Evolutionary conservation across 169 alveolate genomes (phyloP).

Genomic region (Plasmodium coatneyi): DNA sequence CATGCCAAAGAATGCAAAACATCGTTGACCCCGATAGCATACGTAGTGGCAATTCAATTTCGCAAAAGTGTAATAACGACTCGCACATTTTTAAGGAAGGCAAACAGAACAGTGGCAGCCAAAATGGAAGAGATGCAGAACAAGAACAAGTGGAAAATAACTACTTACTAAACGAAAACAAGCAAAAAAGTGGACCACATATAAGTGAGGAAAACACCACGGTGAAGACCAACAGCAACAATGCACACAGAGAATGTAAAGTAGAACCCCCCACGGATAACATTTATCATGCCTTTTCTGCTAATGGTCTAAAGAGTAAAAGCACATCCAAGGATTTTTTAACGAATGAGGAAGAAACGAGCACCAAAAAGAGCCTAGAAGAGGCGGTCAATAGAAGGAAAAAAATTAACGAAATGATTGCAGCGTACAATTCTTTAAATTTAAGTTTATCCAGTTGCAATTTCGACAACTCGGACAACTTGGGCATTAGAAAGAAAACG

Average conservation of each 20-base stretch:
- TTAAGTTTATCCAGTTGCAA: constrained; percentile 56
- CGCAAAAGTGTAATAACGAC: neutral
- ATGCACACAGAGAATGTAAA: constrained; percentile 8
- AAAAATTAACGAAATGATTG: constrained; percentile 55
- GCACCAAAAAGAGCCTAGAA: constrained; percentile 52
- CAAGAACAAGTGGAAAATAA: neutral
- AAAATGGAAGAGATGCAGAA: neutral
- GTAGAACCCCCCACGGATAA: constrained; percentile 8
- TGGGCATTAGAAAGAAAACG: constrained; percentile 30
- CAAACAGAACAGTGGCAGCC: neutral
- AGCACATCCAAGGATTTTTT: constrained; percentile 1
- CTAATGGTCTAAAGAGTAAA: constrained; percentile 8
- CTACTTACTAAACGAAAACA: neutral
- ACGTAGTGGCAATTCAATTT: constrained; percentile 18
- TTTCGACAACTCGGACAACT: constrained; percentile 9
- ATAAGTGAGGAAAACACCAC: constrained; percentile 3
- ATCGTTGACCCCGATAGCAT: constrained; percentile 12
- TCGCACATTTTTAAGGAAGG: constrained; percentile 6
- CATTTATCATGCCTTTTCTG: neutral
- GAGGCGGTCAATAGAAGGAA: constrained; percentile 72
- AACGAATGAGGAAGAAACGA: constrained; percentile 23
- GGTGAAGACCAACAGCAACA: neutral
- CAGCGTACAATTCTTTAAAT: constrained; percentile 57
- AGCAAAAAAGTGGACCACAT: neutral
- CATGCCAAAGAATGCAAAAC: constrained; percentile 49